A percentile compares a stretch with the other conserved stretches of the same genome.
Conservation (phyloP, 305 asterid species). For the Fraxinus sp. region DNA sequence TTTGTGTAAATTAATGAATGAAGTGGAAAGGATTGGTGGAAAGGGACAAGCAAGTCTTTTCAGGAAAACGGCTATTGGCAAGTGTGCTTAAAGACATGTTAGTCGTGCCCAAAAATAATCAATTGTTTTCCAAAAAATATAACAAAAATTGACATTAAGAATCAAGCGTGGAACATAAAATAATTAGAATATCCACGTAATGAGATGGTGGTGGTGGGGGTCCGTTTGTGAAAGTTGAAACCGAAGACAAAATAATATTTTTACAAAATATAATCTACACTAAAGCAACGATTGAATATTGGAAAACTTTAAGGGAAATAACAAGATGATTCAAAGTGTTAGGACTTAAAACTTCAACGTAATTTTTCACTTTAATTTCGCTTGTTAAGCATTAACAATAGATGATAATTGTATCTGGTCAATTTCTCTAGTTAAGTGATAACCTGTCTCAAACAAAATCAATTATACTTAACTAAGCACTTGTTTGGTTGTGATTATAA, state of each 20-base stretch:
- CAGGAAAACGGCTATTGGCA: conserved; percentile 21
- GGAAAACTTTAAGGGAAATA: neutral
- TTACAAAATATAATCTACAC: neutral
- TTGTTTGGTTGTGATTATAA: too few relatives aligned
- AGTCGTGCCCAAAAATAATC: conserved; percentile 59
- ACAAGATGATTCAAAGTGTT: neutral
- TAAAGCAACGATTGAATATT: neutral
- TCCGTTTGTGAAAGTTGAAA: neutral
- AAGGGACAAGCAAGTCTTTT: conserved; percentile 34
- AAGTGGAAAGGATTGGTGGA: conserved; percentile 20
- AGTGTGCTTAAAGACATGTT: conserved; percentile 41
- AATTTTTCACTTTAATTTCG: too few relatives aligned
- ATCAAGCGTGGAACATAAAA: conserved; percentile 56
- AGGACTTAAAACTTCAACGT: neutral
- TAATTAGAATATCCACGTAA: conserved; percentile 39
- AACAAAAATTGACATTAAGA: conserved; percentile 21
- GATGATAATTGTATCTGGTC: neutral
- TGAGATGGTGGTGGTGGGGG: conserved; percentile 18
- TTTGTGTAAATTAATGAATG: neutral
- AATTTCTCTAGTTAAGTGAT: neutral
- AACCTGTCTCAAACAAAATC: neutral
- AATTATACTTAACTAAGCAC: too few relatives aligned
- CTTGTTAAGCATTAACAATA: neutral
- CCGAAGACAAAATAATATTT: conserved; percentile 10
- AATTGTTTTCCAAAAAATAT: conserved; percentile 31